Percentiles rank a stretch among this genome's conserved stretches.
Evolutionary conservation across 176 grass and related monocot species (phyloP).

Genomic region (sorghum (Sorghum bicolor)): Sorghum_bicolor_NCBIv3 NC_012873.2:56883501-56884000

Average conservation of each 20-base stretch:
- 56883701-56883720: background rate
- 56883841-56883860: background rate
- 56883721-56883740: conserved; percentile 3
- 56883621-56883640: conserved; percentile 67
- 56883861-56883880: background rate
- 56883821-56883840: conserved; percentile 19
- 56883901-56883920: background rate
- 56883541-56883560: background rate
- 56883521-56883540: background rate
- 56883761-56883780: conserved; percentile 9
- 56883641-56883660: conserved; percentile 26
- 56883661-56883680: conserved; percentile 18
- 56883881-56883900: conserved; percentile 7
- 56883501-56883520: too few species aligned
- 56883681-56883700: conserved; percentile 1
- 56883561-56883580: background rate
- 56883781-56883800: background rate
- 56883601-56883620: conserved; percentile 86
- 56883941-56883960: background rate
- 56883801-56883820: background rate
- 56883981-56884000: conserved; percentile 25
- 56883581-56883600: background rate
- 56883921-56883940: background rate
- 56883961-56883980: conserved; percentile 21
- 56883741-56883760: background rate